phyloP scores from a whole-genome alignment of 2,329 filamentous ascomycete genomes.

The Ceratocystiopsis brevicomis region DNA sequence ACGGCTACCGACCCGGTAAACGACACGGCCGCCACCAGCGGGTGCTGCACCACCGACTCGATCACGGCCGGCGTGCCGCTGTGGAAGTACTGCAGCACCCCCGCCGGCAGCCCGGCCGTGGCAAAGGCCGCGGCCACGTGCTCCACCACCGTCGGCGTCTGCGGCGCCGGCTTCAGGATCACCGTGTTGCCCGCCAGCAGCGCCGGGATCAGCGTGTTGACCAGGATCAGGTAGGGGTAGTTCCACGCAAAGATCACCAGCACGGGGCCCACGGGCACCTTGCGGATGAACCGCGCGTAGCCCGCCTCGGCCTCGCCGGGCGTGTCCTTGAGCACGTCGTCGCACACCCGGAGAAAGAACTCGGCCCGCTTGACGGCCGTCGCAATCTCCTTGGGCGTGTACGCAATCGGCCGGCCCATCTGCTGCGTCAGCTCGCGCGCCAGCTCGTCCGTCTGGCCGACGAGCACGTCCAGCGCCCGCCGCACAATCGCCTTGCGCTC shows the following conservation, averaged over 20 bases:
- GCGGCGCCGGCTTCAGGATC: conserved; percentile 85
- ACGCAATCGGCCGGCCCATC: conserved; percentile 87
- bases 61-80: conserved; percentile 61
- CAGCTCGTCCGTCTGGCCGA: conserved; percentile 56
- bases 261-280: conserved; percentile 71
- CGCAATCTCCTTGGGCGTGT: conserved; percentile 62
- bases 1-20: conserved; percentile 88
- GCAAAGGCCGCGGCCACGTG: conserved; percentile 58
- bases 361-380: conserved; percentile 75
- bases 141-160: conserved; percentile 84
- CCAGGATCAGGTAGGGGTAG: conserved; percentile 87
- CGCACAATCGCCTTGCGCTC: conserved; percentile 66
- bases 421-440: conserved; percentile 76
- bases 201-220: conserved; percentile 87
- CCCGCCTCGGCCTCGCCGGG: conserved; percentile 69
- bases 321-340: conserved; percentile 60
- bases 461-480: conserved; percentile 55
- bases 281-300: conserved; percentile 79
- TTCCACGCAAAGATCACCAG: conserved; percentile 86
- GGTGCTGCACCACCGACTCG: conserved; percentile 59
- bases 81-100: conserved; percentile 86
- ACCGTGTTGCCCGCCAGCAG: conserved; percentile 78
- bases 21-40: conserved; percentile 62
- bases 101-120: conserved; percentile 61
- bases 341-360: conserved; percentile 69